Evolutionary conservation across 2,329 filamentous ascomycete genomes (phyloP).

Genomic region (Fusarium humuli): DNA sequence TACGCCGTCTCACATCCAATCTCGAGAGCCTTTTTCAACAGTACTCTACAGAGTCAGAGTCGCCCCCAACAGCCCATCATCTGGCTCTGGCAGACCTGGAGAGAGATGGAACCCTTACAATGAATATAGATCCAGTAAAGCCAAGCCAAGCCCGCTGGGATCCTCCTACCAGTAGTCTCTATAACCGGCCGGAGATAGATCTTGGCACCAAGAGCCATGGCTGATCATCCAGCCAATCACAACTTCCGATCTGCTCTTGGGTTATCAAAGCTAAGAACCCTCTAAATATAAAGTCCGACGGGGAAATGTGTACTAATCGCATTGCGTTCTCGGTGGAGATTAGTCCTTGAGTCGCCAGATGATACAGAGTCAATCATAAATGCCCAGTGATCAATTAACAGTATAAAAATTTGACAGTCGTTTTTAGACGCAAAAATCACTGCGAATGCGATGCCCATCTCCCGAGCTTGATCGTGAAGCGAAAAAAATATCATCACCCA

Average conservation of each 20-base stretch:
- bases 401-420: too few species aligned
- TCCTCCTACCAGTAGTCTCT: too few species aligned
- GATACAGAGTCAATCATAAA: background rate
- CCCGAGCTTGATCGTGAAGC: background rate
- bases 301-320: background rate
- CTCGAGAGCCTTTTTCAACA: accelerated
- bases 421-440: too few species aligned
- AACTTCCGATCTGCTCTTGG: too few species aligned
- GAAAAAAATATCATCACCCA: background rate
- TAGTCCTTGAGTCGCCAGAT: too few species aligned
- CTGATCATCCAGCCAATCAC: background rate
- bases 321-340: background rate
- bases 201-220: background rate
- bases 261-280: background rate
- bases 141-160: too few species aligned
- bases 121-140: too few species aligned
- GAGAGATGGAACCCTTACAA: too few species aligned
- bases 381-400: background rate
- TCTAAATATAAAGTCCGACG: background rate
- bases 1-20: background rate
- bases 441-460: background rate
- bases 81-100: too few species aligned
- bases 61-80: too few species aligned
- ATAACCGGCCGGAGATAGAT: background rate
- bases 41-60: too few species aligned